Percentiles rank a stretch among this genome's conserved stretches.
These are phyloP conservation scores for Schizosaccharomyces japonicus DNA, from an alignment of 805 yeast species.

Conservation along the genomic window DNA sequence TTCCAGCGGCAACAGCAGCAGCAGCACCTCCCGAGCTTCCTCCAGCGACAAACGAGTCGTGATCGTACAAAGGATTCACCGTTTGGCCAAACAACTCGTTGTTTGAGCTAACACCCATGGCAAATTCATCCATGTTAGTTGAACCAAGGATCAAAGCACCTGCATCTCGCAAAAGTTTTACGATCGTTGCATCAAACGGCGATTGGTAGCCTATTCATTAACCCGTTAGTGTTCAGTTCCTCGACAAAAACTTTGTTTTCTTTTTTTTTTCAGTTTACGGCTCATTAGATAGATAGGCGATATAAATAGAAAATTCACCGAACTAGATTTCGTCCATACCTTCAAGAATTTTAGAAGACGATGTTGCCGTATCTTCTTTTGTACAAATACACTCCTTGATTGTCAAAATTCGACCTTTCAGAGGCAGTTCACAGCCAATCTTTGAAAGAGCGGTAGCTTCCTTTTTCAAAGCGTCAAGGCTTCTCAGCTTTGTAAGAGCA, in stretches of 20 bases:
- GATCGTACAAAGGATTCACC: constrained; percentile 17
- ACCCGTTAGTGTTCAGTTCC: neutral
- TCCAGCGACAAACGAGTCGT: constrained; percentile 32
- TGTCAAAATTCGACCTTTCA: constrained; percentile 21
- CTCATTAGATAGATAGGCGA: no score
- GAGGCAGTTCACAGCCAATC: constrained; percentile 4
- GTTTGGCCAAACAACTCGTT: constrained; percentile 10
- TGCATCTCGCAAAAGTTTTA: constrained; percentile 24
- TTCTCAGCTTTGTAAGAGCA: no score
- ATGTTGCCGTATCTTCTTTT: constrained; percentile 41
- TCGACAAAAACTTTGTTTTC: no score
- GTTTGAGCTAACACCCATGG: constrained; percentile 42
- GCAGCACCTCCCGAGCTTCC: constrained; percentile 96
- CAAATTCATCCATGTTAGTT: constrained; percentile 87
- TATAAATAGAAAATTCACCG: no score
- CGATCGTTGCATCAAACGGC: constrained; percentile 67
- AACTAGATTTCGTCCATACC: neutral
- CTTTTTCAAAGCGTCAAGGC: no score
- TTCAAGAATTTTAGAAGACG: constrained; percentile 42
- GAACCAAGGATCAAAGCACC: constrained; percentile 46
- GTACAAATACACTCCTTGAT: constrained; percentile 70
- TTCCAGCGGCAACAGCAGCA: constrained; percentile 56
- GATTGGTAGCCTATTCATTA: constrained; percentile 25
- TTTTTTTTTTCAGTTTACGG: no score
- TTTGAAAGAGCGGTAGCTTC: no score